Evolutionary conservation across 2,329 filamentous ascomycete species (phyloP).

Genomic region (Akanthomyces lecanii): DNA sequence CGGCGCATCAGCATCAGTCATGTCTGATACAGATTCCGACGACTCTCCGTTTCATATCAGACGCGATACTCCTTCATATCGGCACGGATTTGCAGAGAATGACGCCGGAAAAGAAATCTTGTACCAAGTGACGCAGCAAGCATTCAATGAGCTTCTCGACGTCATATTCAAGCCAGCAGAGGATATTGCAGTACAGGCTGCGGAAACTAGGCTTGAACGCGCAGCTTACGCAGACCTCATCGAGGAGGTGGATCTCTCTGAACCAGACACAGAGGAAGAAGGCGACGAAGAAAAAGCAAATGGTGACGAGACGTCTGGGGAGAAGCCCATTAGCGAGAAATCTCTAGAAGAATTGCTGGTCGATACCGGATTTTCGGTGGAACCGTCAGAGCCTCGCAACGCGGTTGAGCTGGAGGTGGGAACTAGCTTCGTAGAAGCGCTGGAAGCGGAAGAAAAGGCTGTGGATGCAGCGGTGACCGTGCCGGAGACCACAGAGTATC

Average conservation of each 20-base stretch:
- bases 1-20: not conserved
- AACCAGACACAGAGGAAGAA: slow-evolving; percentile 19
- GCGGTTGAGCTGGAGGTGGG: slow-evolving; percentile 31
- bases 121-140: slow-evolving; percentile 84
- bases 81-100: slow-evolving; percentile 59
- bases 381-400: slow-evolving; percentile 28
- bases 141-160: slow-evolving; percentile 89
- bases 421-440: slow-evolving; percentile 24
- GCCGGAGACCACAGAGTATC: slow-evolving; percentile 27
- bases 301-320: not conserved
- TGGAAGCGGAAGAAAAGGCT: slow-evolving; percentile 6
- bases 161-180: slow-evolving; percentile 79
- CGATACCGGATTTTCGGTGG: slow-evolving; percentile 43
- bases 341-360: slow-evolving; percentile 36
- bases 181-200: slow-evolving; percentile 65
- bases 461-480: slow-evolving; percentile 20
- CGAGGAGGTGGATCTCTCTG: slow-evolving; percentile 32
- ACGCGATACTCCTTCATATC: not conserved
- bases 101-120: slow-evolving; percentile 85
- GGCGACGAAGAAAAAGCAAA: slow-evolving; percentile 26
- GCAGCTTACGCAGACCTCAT: slow-evolving; percentile 51
- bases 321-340: slow-evolving; percentile 21
- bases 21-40: slow-evolving; percentile 4
- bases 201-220: slow-evolving; percentile 58
- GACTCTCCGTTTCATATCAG: slow-evolving; percentile 60